phyloP scores from a whole-genome alignment of 2,329 filamentous ascomycete species.

The Penicillium sclerotigenum region DNA sequence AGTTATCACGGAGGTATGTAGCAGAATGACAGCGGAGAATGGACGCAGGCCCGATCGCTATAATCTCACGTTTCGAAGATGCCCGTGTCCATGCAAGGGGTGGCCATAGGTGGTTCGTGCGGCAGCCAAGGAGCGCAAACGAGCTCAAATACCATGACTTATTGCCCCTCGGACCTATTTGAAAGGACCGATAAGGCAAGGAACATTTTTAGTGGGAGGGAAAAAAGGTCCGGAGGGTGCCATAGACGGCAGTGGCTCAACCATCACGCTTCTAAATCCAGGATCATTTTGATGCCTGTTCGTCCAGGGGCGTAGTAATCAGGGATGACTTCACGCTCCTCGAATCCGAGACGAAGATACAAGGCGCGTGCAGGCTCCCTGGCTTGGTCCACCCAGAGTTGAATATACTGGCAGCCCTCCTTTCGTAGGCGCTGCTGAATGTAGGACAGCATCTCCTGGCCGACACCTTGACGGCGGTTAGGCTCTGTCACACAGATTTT shows the following conservation, averaged over 20 bases:
- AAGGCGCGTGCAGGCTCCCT: constrained; percentile 45
- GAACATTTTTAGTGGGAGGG: constrained; percentile 12
- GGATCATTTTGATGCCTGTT: constrained; percentile 46
- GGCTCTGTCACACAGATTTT: constrained; percentile 51
- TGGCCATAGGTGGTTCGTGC: constrained; percentile 15
- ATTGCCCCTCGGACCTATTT: constrained; percentile 20
- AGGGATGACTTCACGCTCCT: constrained; percentile 44
- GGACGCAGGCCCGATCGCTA: constrained; percentile 22
- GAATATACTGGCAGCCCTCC: constrained; percentile 49
- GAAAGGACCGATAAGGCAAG: constrained; percentile 19
- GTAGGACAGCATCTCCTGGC: constrained; percentile 44
- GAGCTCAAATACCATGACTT: constrained; percentile 23
- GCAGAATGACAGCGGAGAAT: constrained; percentile 29
- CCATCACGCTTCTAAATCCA: constrained; percentile 32
- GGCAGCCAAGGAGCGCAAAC: constrained; percentile 21
- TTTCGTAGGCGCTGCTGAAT: constrained; percentile 43
- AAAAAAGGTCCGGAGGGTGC: constrained; percentile 9
- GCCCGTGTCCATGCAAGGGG: constrained; percentile 34
- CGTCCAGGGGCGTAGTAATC: constrained; percentile 53
- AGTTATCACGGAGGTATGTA: constrained; percentile 38
- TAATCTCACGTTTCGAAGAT: constrained; percentile 32
- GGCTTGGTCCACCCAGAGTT: constrained; percentile 53
- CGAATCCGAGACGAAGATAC: constrained; percentile 48
- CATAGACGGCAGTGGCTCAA: constrained; percentile 26
- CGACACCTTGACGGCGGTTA: constrained; percentile 49